Evolutionary conservation across 2,329 filamentous ascomycete genomes (phyloP).

Genomic region (Rutstroemia sp.): DNA sequence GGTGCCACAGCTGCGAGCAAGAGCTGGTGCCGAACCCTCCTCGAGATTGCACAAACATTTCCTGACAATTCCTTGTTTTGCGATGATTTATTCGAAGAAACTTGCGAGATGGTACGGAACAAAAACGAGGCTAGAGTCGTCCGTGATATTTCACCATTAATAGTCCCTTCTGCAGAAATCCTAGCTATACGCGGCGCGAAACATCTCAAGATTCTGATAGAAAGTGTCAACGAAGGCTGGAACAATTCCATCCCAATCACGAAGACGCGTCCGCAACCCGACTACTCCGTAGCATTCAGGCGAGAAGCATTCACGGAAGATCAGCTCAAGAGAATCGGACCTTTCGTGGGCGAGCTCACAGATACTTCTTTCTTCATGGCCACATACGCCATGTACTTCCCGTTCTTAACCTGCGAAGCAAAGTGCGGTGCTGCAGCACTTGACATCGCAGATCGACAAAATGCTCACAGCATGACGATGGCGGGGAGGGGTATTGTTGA

Average conservation of each 20-base stretch:
- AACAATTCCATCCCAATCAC: no score
- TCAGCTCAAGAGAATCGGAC: conserved; percentile 35
- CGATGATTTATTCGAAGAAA: conserved; percentile 32
- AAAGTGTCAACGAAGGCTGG: no score
- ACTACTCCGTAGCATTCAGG: conserved; percentile 31
- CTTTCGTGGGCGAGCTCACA: conserved; percentile 15
- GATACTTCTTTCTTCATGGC: conserved; percentile 34
- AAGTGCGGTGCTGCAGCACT: no score
- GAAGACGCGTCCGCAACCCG: conserved; percentile 24
- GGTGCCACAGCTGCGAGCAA: conserved; percentile 31
- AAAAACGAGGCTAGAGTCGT: conserved; percentile 1
- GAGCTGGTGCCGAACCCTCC: conserved; percentile 25
- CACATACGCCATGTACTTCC: conserved; percentile 29
- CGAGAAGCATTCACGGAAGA: conserved; percentile 34
- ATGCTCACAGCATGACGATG: no score
- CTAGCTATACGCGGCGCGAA: no score
- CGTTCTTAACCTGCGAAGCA: no score
- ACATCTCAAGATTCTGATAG: no score
- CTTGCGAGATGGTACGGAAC: conserved; percentile 24
- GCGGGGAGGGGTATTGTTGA: no score
- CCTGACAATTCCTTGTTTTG: conserved; percentile 33
- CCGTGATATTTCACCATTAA: not conserved
- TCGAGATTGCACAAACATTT: conserved; percentile 27
- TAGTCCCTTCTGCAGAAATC: not conserved
- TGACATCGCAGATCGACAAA: no score